Base-by-base conservation (phyloP, 2,329 filamentous ascomycete genomes). In the Alternaria rosae region DNA sequence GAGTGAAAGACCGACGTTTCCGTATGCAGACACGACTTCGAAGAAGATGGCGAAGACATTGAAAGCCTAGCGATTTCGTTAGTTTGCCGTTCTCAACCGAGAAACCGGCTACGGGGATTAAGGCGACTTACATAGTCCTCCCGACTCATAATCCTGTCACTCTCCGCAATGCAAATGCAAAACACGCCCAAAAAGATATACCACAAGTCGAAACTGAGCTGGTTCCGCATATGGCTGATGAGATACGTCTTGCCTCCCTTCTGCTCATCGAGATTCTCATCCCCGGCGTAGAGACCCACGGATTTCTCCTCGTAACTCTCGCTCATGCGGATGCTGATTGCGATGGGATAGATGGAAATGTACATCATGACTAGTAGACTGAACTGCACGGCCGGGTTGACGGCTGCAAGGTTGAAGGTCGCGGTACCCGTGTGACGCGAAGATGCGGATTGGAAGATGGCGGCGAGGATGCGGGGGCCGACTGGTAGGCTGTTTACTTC, bases 361-460 rank as follows among this genome's bases (percentile, higher is more conserved):
- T 98, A 98, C 95, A 98, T 98, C 94, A 98, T 98, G 79, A 98
- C 90, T 79, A 98, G 84, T 81, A 97, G 97, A 20, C 93, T 92
- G 10, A 96, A 93, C 72, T 97, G 94, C 58, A 97, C 92, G 3
- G 91, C 95, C 1, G 95, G 94, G 67, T 98, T 94, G 1, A 99
- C 83, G 0, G 86, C 81, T 1, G 91, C 83, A 28, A 98, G 82
- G 74, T 91, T 93, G 69, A 98, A 87, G 23, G 91, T 91, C 1
- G 91, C 85, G 73, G 97, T 97, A 0, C 95, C 94, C 3, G 95
- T 94, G 1, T 95, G 98, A 75, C 95, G 86, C 1, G 94, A 97
- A 4, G 92, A 90, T 0, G 91, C 89, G 1, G 94, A 94, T 78
- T 97, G 94, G 76, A 98, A 99, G 67, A 95, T 87, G 10, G 92